Evolutionary conservation across 257 asterid species (phyloP).

Genomic region (Leonotis leonurus): DNA sequence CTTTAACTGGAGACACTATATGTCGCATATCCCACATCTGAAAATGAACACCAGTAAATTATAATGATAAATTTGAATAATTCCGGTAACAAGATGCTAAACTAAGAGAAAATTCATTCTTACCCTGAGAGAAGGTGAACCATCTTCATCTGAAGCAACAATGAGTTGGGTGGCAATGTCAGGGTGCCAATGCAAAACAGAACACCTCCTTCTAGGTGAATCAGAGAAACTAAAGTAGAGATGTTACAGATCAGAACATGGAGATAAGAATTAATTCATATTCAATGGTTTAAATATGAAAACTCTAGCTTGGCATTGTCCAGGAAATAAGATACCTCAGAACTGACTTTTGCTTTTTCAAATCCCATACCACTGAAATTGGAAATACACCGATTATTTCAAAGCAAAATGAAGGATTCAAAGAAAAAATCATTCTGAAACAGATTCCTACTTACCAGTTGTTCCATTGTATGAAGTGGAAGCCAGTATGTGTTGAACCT

Average conservation of each 20-base stretch:
- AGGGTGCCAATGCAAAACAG: constrained; percentile 98
- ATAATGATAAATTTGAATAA: neutral
- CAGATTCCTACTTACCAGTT: constrained; percentile 49
- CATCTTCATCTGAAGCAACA: constrained; percentile 97
- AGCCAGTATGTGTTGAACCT: constrained; percentile 85
- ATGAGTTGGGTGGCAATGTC: constrained; percentile 86
- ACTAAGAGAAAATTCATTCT: constrained; percentile 8
- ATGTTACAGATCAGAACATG: constrained; percentile 29
- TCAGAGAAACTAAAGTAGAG: constrained; percentile 62
- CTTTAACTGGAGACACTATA: constrained; percentile 79
- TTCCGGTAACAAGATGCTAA: neutral
- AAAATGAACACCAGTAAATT: constrained; percentile 14
- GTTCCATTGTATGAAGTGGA: constrained; percentile 90
- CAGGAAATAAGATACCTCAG: constrained; percentile 44
- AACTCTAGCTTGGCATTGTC: neutral
- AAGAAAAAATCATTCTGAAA: constrained; percentile 16
- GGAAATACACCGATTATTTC: constrained; percentile 23
- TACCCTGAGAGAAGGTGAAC: constrained; percentile 85
- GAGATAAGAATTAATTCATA: neutral
- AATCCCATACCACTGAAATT: constrained; percentile 89
- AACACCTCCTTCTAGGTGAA: constrained; percentile 74
- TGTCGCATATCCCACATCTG: constrained; percentile 99
- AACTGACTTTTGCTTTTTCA: constrained; percentile 90
- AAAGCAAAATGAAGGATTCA: constrained; percentile 15
- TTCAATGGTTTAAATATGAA: constrained; percentile 4